These are phyloP conservation scores for Penicillium dipodomyicola DNA, from an alignment of 495 filamentous ascomycete genomes.

Conservation along the genomic window DNA sequence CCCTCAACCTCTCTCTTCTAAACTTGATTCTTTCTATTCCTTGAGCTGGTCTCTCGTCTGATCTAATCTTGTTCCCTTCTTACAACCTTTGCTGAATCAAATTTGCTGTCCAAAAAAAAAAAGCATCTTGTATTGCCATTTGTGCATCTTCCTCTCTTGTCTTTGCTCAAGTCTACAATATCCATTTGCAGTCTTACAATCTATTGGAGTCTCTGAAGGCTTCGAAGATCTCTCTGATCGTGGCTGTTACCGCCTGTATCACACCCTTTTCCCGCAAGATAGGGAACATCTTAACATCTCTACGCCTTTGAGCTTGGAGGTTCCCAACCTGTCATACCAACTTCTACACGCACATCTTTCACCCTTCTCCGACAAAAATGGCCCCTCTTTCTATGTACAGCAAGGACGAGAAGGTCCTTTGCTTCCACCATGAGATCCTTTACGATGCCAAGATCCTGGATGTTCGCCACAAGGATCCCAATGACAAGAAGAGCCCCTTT, in stretches of 20 bases:
- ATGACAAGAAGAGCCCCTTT: conserved; percentile 70
- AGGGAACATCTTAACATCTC: not conserved
- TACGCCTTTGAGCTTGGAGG: not conserved
- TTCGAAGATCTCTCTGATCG: not conserved
- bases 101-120: not conserved
- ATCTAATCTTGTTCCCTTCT: not conserved
- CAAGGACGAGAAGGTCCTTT: conserved; percentile 92
- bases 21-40: not conserved
- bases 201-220: not conserved
- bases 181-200: not conserved
- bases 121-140: not conserved
- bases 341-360: conserved; percentile 3
- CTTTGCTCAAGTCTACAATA: not conserved
- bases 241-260: conserved; percentile 4
- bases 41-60: conserved; percentile 8
- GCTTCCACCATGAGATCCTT: conserved; percentile 93
- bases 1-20: not conserved
- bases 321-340: not conserved
- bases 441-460: conserved; percentile 97
- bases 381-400: conserved; percentile 62
- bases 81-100: not conserved
- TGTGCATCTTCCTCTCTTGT: not conserved
- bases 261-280: conserved; percentile 1
- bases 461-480: conserved; percentile 56
- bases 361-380: conserved; percentile 44